Evolutionary conservation across 331 rosid species (phyloP).

Genomic region (Ulmus americana): DNA sequence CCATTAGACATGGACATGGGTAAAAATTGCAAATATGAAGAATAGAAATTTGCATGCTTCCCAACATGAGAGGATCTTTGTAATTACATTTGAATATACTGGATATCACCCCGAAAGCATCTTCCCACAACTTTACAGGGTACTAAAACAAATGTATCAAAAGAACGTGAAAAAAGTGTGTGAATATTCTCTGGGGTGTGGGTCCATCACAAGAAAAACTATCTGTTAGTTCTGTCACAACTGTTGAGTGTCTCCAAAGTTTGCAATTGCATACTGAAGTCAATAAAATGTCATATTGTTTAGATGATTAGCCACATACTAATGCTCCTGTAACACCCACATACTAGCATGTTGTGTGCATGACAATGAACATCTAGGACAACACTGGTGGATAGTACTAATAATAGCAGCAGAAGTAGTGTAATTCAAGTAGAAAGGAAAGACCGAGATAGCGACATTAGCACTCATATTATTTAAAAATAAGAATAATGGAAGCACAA

Average conservation of each 20-base stretch:
- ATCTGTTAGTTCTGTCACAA: background rate
- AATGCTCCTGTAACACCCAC: background rate
- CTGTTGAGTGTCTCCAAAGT: conserved; percentile 1
- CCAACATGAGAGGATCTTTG: too few species aligned
- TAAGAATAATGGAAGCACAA: conserved; percentile 2
- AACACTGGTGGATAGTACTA: background rate
- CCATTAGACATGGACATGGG: background rate
- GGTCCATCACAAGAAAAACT: conserved; percentile 1
- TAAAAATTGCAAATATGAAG: background rate
- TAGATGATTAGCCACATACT: background rate
- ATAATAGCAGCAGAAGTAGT: background rate
- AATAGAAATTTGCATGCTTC: background rate
- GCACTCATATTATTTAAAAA: background rate
- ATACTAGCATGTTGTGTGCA: background rate
- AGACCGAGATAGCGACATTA: background rate
- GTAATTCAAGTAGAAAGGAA: background rate
- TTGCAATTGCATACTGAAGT: background rate
- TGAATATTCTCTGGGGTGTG: background rate
- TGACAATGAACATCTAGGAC: background rate
- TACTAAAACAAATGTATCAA: background rate
- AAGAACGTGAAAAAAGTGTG: background rate
- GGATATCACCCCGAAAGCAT: too few species aligned
- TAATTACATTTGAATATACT: too few species aligned
- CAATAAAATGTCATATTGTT: background rate
- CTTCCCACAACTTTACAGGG: too few species aligned